phyloP scores from a whole-genome alignment of 768 basidiomycete genomes.

The Boletus edulis region DNA sequence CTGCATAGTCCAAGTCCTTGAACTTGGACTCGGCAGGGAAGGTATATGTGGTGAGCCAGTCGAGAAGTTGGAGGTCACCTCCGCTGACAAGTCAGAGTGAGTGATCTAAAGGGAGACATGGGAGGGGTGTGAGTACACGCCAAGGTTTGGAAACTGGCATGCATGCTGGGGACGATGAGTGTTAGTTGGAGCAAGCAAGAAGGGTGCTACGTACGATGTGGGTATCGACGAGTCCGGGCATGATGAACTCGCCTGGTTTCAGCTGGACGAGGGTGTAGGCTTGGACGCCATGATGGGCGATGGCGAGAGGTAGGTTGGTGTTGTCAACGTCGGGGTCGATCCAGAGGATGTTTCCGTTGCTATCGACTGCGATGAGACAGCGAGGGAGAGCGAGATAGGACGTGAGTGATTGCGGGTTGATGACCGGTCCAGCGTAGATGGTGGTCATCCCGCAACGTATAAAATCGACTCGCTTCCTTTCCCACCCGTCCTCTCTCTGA shows the following conservation, averaged over 20 bases:
- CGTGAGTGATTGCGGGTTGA: constrained; percentile 49
- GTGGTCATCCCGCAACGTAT: constrained; percentile 41
- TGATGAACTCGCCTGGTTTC: constrained; percentile 60
- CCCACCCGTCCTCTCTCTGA: constrained; percentile 32
- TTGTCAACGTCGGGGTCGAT: constrained; percentile 56
- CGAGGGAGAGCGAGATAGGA: constrained; percentile 49
- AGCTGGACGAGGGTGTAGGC: constrained; percentile 36
- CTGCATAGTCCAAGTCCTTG: constrained; percentile 65
- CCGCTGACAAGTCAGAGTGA: constrained; percentile 48
- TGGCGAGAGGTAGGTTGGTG: constrained; percentile 45
- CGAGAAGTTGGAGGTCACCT: constrained; percentile 80
- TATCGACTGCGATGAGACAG: constrained; percentile 48
- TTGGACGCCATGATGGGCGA: constrained; percentile 49
- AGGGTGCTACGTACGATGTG: constrained; percentile 63
- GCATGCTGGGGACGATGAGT: constrained; percentile 26
- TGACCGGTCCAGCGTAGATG: constrained; percentile 55
- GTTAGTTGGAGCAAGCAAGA: not conserved
- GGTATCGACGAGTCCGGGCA: constrained; percentile 90
- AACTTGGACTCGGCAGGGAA: constrained; percentile 88
- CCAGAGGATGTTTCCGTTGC: constrained; percentile 65
- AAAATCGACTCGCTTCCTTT: constrained; percentile 38
- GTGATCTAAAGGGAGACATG: not conserved
- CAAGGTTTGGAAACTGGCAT: constrained; percentile 44
- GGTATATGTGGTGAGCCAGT: constrained; percentile 83
- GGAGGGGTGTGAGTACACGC: constrained; percentile 24